Base-by-base conservation (phyloP, 768 basidiomycete genomes). In the Suillus fuscotomentosus region DNA sequence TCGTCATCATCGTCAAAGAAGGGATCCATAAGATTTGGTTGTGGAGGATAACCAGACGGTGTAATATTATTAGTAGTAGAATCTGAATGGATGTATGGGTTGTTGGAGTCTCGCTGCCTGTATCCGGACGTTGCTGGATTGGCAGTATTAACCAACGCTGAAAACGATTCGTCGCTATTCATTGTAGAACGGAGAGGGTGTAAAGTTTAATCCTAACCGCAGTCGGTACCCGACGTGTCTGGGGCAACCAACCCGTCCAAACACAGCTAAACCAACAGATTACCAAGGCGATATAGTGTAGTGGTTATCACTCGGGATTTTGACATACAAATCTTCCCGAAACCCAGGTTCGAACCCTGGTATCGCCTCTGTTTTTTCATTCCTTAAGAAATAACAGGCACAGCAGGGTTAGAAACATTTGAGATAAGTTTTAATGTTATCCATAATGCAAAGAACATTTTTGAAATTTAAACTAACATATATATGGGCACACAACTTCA, bases 1-100 rank as follows among this genome's bases (percentile, higher is more conserved):
- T 91, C 89, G 62, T 90, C 91, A 73, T 94, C 92, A 75, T 92
- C 90, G 76, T 94, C 94, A 75, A 94, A 94, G 0, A 73, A 50
- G 20, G n/a, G 91, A 76, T 94, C 92, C 77, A 94, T 80, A 65
- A 82, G 75, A 72, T 84, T 82, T 64, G 82, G 81, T 66, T 69
- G 69, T 39, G 89, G 88, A 17, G 89, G 88, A 73, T 90, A 89
- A 60, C 83, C 82, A 70, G 56, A 57, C 5, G 56, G 5, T 10
- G 53, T 54, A 31, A 9, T 41, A 27, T 20, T 57, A 41, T 27
- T 41, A 39, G 38, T 39, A 41, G 79, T 78, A 72, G 10, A n/a
- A 39, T 62, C 34, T 62, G 56, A 61, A 24, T 65, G 54, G 2
- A 62, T 27, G 17, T 65, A 63, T 56, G 65, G 66, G 38, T 22